Percentiles rank a stretch among this genome's conserved stretches.
These are phyloP conservation scores for Mucor circinelloides DNA, from an alignment of 371 early-diverging fungal species.

Conservation along the genomic window DNA sequence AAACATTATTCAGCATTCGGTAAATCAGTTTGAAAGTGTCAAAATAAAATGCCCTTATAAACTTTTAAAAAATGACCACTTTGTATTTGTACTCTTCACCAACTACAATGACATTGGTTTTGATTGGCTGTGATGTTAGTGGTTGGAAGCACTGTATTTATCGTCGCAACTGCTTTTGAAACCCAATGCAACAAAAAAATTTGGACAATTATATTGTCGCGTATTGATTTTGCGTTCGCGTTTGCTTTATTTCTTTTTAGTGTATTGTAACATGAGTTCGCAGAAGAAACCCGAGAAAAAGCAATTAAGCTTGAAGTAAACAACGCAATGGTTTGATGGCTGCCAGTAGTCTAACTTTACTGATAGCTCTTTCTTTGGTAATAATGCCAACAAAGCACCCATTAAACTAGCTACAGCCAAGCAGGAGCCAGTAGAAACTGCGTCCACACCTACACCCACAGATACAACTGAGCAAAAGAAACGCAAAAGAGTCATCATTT, in stretches of 20 bases:
- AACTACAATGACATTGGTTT: too few species aligned
- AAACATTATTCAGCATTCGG: constrained; percentile 4
- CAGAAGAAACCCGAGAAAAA: constrained; percentile 4
- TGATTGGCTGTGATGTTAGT: too few species aligned
- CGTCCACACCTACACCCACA: background rate
- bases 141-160: too few species aligned
- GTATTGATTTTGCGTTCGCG: background rate
- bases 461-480: background rate
- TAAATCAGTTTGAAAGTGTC: constrained; percentile 7
- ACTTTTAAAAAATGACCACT: too few species aligned
- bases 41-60: background rate
- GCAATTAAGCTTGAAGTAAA: constrained; percentile 15
- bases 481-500: constrained; percentile 5
- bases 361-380: constrained; percentile 8
- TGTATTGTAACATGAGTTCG: background rate
- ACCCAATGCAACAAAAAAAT: background rate
- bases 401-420: background rate
- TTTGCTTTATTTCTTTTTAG: background rate
- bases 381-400: background rate
- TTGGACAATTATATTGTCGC: background rate
- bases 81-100: too few species aligned
- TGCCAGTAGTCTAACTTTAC: background rate
- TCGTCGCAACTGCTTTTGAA: too few species aligned
- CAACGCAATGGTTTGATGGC: background rate
- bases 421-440: background rate